phyloP scores from a whole-genome alignment of 148 eudicot species.

The Salicornia ramosissima region DNA sequence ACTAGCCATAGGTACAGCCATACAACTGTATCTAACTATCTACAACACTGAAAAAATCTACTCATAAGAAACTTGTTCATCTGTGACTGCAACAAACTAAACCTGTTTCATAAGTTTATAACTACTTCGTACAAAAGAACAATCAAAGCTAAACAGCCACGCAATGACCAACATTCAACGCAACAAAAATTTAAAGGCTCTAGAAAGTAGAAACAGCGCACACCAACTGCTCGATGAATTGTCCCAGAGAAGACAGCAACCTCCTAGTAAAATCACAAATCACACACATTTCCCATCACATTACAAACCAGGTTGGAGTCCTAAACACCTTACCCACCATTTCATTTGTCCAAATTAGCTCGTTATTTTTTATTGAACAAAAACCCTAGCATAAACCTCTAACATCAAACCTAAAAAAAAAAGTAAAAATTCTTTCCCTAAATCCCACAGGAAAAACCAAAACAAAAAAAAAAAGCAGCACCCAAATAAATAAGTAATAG shows the following conservation, averaged over 20 bases:
- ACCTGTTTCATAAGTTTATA: too few relatives aligned
- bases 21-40: too few relatives aligned
- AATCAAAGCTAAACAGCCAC: too few relatives aligned
- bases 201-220: neutral
- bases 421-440: too few relatives aligned
- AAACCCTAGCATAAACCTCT: slow-evolving; percentile 15
- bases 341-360: neutral
- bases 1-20: neutral
- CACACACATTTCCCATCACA: neutral
- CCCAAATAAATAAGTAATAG: neutral
- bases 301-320: neutral
- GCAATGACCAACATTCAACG: too few relatives aligned
- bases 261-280: neutral
- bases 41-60: too few relatives aligned
- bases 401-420: neutral
- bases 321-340: neutral
- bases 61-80: too few relatives aligned
- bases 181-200: too few relatives aligned
- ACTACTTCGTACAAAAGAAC: neutral
- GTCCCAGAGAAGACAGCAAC: neutral
- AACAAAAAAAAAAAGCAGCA: neutral
- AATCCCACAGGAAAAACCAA: too few relatives aligned
- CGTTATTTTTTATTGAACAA: neutral
- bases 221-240: neutral
- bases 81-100: too few relatives aligned